Base-by-base conservation (phyloP, 2,329 filamentous ascomycete species). In the Coleophoma crateriformis region DNA sequence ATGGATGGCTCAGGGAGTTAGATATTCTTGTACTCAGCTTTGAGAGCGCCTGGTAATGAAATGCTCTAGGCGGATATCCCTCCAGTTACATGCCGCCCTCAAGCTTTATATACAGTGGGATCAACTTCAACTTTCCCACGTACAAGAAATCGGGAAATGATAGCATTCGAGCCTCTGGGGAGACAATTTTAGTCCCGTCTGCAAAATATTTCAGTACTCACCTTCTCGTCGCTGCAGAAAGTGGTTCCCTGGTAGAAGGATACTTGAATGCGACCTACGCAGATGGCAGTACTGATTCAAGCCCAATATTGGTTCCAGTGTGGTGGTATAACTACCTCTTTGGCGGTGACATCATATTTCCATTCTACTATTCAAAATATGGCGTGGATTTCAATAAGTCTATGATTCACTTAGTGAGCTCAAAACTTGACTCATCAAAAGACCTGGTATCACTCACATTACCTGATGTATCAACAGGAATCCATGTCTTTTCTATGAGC, bases 401-500 rank as follows among this genome's bases (percentile, higher is more conserved):
- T 4, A 67, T 71, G 52, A 69, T 75, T 17, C 75, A 70, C 44
- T 71, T 75, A 59, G 65, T 66, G 35, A 70, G 67, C 0, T 66
- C 64, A 0, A 53, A 64, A 3, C 50, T 76, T 10, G 58, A 64
- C 6, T 59, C 64, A 0, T 63, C 64, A 1, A 73, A 71, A 54
- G 58, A 53, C n/a, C 58, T 76, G 10, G 53, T 48, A 3, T 61
- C 66, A 4, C 64, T 76, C 19, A 67, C 64, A 1, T 54, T 76
- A 46, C 72, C 73, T 0, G 57, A 63, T 5, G 66, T 7, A 27
- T 7, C 64, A 7, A 63, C 64, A 3, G 66, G 64, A 7, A 57
- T 73, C 41, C 71, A 74, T 37, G 51, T 73, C 12, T 74, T 74
- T 48, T 64, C 71, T 0, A 53, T 72, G n/a, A 69, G 70, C 1